Base-by-base conservation (phyloP, 2,329 filamentous ascomycete species). In the Cladophialophora chaetospira region DNA sequence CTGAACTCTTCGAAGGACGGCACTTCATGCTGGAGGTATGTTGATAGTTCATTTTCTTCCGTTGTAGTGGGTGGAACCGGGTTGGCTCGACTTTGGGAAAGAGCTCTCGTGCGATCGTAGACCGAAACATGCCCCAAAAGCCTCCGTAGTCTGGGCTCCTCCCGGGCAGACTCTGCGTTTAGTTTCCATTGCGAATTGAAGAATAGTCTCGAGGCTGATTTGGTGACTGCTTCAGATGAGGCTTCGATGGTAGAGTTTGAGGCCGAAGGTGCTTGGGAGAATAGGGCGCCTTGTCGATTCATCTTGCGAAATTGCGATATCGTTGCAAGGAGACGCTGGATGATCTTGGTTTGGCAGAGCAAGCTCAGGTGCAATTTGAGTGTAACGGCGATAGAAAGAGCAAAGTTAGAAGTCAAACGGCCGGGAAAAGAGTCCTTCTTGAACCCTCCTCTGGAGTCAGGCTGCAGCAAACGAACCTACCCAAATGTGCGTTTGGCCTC, bases 1-100 rank as follows among this genome's bases (percentile, higher is more conserved):
- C 61, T 59, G 48, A 64, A 64, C 36, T 58, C 50, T 33, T 48
- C 45, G 53, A 64, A 62, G 1, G 57, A 61, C 9, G 60, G 59
- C 8, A 55, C 57, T 15, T 49, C 49, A 17, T 59, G 54, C 42
- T 54, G 53, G 35, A 54, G 47, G 29, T 60, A 57, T 26, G 57
- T 26, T 1, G 59, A 49, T 11, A 52, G 26, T 23, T 56, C 43
- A 29, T 53, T 57, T 5, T 21, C 13, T n/a, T 50, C 45, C 10
- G 19, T 40, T 23, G 52, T 19, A 5, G 11, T 28, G 28, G 54
- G 10, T 5, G 31, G 26, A 19, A 26, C 19, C 6, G 58, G 31
- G 13, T 46, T 4, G 2, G 23, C 15, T 15, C 36, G 23, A 5
- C 26, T 17, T 21, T 51, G 36, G 19, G 31, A 11, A 23, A 56